Conservation (phyloP, 2,329 filamentous ascomycete species). For the Fusarium robinianum region DNA sequence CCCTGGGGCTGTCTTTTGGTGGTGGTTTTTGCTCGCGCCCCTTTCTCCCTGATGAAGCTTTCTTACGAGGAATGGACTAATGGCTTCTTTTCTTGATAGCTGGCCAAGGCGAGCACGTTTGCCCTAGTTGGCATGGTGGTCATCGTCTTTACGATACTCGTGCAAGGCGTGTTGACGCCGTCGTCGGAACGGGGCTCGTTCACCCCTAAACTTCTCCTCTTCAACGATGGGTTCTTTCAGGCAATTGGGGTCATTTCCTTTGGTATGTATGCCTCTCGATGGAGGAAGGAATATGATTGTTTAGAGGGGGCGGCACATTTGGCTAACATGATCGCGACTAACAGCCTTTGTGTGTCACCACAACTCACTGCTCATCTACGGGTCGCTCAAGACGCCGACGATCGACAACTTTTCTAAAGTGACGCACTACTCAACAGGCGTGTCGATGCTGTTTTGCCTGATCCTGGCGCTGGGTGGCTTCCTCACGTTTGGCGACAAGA, state of each 20-base stretch:
- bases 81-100: slow-evolving; percentile 52
- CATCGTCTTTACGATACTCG: slow-evolving; percentile 85
- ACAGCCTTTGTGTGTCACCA: slow-evolving; percentile 76
- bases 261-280: slow-evolving; percentile 57
- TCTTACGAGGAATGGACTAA: slow-evolving; percentile 14
- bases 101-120: slow-evolving; percentile 93
- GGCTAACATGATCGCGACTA: slow-evolving; percentile 10
- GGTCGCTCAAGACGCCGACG: slow-evolving; percentile 89
- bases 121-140: slow-evolving; percentile 91
- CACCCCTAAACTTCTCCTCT: slow-evolving; percentile 68
- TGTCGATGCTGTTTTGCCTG: slow-evolving; percentile 91
- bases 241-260: slow-evolving; percentile 98
- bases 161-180: slow-evolving; percentile 78
- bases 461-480: slow-evolving; percentile 88
- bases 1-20: no score
- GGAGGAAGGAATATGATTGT: background rate
- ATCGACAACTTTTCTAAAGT: slow-evolving; percentile 93
- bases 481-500: slow-evolving; percentile 89
- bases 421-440: slow-evolving; percentile 88
- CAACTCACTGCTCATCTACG: slow-evolving; percentile 97
- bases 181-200: slow-evolving; percentile 73
- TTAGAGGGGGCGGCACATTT: background rate
- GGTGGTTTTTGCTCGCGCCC: background rate
- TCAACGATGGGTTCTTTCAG: slow-evolving; percentile 90
- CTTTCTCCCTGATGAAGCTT: background rate